Conservation (phyloP, 2,329 filamentous ascomycete genomes). For the Colletotrichum sp. region DNA sequence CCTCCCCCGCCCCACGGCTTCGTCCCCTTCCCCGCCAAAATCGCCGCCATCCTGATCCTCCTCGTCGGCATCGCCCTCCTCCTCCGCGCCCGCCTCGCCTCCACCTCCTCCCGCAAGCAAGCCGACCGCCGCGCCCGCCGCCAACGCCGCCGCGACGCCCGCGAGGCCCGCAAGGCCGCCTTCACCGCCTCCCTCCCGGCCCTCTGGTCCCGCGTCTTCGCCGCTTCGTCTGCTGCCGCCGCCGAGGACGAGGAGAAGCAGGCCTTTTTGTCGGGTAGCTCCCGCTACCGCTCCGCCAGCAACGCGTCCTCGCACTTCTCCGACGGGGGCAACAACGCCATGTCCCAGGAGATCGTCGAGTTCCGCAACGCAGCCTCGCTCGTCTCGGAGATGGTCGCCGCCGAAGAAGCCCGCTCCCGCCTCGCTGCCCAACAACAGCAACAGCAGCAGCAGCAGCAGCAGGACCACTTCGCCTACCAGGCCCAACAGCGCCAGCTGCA, state of each 20-base stretch:
- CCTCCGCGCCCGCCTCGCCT: too few relatives aligned
- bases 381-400: conserved; percentile 50
- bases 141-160: conserved; percentile 24
- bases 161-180: conserved; percentile 28
- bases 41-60: too few relatives aligned
- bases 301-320: neutral
- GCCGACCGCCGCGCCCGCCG: conserved; percentile 27
- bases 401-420: conserved; percentile 40
- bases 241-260: conserved; percentile 44
- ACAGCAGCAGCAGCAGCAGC: neutral
- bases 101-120: too few relatives aligned
- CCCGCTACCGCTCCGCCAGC: conserved; percentile 6
- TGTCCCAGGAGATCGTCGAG: conserved; percentile 55
- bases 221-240: conserved; percentile 25
- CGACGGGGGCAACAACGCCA: conserved; percentile 28
- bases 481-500: conserved; percentile 15
- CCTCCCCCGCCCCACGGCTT: too few relatives aligned
- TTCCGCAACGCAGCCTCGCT: conserved; percentile 51
- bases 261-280: conserved; percentile 29
- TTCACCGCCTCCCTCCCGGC: conserved; percentile 15
- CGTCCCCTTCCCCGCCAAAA: too few relatives aligned
- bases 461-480: conserved; percentile 16
- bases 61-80: too few relatives aligned
- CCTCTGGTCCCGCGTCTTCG: conserved; percentile 35
- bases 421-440: conserved; percentile 10